Percentiles rank a stretch among this genome's conserved stretches.
Conservation (phyloP, 352 stramenopile species). For the Globisporangium carolinianum region DNA sequence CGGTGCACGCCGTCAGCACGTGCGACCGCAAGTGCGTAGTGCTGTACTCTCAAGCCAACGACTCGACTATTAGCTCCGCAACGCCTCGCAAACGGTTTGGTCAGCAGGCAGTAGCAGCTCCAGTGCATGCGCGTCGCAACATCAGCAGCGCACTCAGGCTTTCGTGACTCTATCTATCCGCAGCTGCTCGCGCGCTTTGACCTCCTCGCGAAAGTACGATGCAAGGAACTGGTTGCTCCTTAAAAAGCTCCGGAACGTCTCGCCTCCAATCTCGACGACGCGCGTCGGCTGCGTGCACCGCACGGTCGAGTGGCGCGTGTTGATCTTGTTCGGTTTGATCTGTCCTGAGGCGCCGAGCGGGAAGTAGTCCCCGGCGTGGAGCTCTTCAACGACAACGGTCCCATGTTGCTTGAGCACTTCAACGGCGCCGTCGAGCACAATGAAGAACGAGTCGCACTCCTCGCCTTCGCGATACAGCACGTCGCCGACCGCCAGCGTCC, state of each 20-base stretch:
- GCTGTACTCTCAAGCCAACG: conserved; percentile 12
- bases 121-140: too few species aligned
- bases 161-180: conserved; percentile 46
- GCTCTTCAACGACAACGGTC: conserved; percentile 61
- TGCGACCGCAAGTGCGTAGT: conserved; percentile 36
- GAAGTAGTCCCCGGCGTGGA: conserved; percentile 74
- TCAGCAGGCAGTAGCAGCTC: too few species aligned
- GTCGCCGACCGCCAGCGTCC: conserved; percentile 43
- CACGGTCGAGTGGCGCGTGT: conserved; percentile 65
- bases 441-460: conserved; percentile 72
- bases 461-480: conserved; percentile 80
- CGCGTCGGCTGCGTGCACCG: conserved; percentile 57
- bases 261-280: conserved; percentile 73
- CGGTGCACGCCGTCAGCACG: conserved; percentile 12
- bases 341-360: conserved; percentile 68
- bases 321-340: conserved; percentile 57
- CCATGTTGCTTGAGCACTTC: conserved; percentile 69
- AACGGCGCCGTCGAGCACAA: conserved; percentile 61
- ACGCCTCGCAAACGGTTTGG: too few species aligned
- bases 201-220: conserved; percentile 69
- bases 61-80: neutral
- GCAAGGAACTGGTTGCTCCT: conserved; percentile 80
- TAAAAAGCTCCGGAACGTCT: conserved; percentile 80
- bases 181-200: conserved; percentile 56
- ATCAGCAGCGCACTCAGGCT: neutral